Percentiles rank a stretch among this genome's conserved stretches.
Conservation (phyloP, 805 yeast genomes). For the Cyberlindnera galapagoensis region DNA sequence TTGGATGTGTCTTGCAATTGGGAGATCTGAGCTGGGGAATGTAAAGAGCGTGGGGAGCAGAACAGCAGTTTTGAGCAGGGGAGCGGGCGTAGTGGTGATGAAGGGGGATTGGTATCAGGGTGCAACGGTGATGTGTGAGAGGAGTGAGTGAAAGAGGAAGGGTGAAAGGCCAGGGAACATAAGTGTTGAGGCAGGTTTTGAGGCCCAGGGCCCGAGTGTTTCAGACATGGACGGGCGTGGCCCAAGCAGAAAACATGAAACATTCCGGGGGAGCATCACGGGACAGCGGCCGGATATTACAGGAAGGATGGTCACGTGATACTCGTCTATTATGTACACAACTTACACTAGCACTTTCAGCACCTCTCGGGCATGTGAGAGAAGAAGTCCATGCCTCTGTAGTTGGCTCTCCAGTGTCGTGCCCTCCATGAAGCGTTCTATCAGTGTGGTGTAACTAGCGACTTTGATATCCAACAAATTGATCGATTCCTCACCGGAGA, state of each 20-base stretch:
- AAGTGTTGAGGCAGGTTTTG: neutral
- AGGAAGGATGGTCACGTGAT: neutral
- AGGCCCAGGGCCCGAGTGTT: neutral
- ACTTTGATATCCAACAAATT: constrained; percentile 26
- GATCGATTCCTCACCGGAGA: constrained; percentile 13
- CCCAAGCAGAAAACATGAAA: constrained; percentile 16
- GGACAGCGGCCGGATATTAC: constrained; percentile 1
- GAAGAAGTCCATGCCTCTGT: constrained; percentile 9
- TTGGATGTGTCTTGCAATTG: neutral
- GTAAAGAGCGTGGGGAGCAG: too few species aligned
- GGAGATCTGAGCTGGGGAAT: too few species aligned
- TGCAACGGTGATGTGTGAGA: too few species aligned
- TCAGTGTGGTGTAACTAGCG: constrained; percentile 26
- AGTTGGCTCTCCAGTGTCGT: constrained; percentile 4
- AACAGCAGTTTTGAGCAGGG: too few species aligned
- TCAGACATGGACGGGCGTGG: too few species aligned
- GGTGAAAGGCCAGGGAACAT: neutral
- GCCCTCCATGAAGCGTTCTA: constrained; percentile 14
- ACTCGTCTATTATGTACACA: neutral
- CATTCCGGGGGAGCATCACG: constrained; percentile 11
- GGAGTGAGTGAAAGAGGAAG: too few species aligned
- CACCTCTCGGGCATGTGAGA: constrained; percentile 14
- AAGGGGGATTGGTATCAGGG: too few species aligned
- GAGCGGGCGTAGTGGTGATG: too few species aligned
- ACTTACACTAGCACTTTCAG: constrained; percentile 1